Base-by-base conservation (phyloP, 2,329 filamentous ascomycete species). In the Acephala macrosclerotiorum region DNA sequence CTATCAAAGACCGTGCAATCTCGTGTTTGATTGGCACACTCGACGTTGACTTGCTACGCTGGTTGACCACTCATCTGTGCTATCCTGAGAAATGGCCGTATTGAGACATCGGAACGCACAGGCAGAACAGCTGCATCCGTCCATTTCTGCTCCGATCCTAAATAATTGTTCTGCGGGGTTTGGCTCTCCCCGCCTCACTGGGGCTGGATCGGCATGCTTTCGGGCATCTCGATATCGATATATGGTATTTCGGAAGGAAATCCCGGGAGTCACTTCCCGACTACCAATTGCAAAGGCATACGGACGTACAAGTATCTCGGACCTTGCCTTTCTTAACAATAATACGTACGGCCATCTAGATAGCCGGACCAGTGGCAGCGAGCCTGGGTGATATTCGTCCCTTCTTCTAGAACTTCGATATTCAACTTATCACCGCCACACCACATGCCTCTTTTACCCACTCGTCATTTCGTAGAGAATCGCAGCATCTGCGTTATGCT, bases 21-120 rank as follows among this genome's bases (percentile, higher is more conserved):
- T 29, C 49, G 26, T 18, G 26, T 53, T 22, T 22, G 29, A 53
- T 16, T 53, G 49, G 49, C 49, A 53, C 49, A 53, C 49, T 53
- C 49, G 25, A 7, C 25, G 12, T 25, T 11, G 49, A 53, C 26
- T 29, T 25, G 49, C 49, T 16, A 53, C 14, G 49, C 49, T 33
- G 25, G 26, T 9, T 22, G 14, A 53, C 49, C 25, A 33, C 12
- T 33, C 25, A 29, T 29, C 22, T 29, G 49, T 33, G 25, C 25
- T 12, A 53, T 25, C 49, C 16, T 16, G 26, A 29, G 25, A 53
- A 53, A 53, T 29, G 49, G 49, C 49, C 49, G 26, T 18, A 49
- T 53, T 53, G 25, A 53, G 25, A 53, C 49, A 33, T 2, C 49
- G 11, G 45, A 26, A 16, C 1, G 49, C 49, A 42, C 18, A 33